phyloP scores from a whole-genome alignment of 352 stramenopile species.

The Thalassiosira exigua region DNA sequence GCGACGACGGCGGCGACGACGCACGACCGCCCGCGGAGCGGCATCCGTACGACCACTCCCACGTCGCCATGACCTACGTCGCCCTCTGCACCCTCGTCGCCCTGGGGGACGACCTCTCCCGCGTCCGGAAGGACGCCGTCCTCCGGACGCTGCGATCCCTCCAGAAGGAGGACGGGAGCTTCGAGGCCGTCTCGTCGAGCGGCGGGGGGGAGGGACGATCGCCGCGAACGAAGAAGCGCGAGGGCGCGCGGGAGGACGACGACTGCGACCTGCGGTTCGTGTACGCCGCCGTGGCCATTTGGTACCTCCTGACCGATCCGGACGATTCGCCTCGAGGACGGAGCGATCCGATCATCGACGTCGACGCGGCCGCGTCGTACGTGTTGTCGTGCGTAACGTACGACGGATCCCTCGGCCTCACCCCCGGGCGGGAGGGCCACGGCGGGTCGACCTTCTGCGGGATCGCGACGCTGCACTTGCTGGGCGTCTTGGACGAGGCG shows the following conservation, averaged over 20 bases:
- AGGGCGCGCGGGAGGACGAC: conserved; percentile 32
- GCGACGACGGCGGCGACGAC: conserved; percentile 6
- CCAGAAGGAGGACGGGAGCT: conserved; percentile 65
- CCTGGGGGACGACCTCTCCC: conserved; percentile 71
- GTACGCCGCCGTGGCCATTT: conserved; percentile 79
- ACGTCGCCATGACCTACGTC: conserved; percentile 83
- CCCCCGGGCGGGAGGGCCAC: conserved; percentile 76
- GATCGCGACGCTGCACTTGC: conserved; percentile 62
- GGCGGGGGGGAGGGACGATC: neutral
- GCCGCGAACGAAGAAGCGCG: neutral
- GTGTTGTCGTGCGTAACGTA: conserved; percentile 69
- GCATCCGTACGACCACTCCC: conserved; percentile 54
- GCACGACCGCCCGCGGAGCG: neutral
- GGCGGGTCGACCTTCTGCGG: conserved; percentile 80
- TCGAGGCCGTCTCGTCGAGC: conserved; percentile 42
- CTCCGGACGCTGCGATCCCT: conserved; percentile 46
- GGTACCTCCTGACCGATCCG: conserved; percentile 56
- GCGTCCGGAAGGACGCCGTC: conserved; percentile 48
- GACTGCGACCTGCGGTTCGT: conserved; percentile 81
- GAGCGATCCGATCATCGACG: conserved; percentile 59
- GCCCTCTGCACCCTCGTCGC: conserved; percentile 68
- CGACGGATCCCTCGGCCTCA: conserved; percentile 71
- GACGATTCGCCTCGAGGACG: neutral
- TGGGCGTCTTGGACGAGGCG: conserved; percentile 71
- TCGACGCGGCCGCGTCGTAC: conserved; percentile 52